Base-by-base conservation (phyloP, 306 rosid genomes). In the Gastrolobium villosum region DNA sequence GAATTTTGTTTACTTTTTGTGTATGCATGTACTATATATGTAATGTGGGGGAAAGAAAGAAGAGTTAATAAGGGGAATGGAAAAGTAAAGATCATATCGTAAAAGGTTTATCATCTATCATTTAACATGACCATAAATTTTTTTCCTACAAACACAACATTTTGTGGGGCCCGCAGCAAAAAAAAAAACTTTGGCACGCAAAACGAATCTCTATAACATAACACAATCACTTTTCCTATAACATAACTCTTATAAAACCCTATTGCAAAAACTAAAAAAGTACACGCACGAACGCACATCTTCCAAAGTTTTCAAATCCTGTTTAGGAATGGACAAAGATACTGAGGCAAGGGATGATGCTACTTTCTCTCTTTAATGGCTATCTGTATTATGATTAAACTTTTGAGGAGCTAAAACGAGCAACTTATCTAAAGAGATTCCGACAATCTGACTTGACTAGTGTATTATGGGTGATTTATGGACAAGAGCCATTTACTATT, bases 381-480 rank as follows among this genome's bases (percentile, higher is more conserved):
- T 56, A 65, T 66, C 53, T 57, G 34, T 75, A 35, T 74, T 65
- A 67, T 74, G 84, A 81, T 57, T 65, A 37, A 65, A 61, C 76
- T 74, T 66, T 81, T 67, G 65, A 56, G 84, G 79, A 49, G 11
- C 20, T 74, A 66, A 80, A 65, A 35, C 28, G 37, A 74, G 6
- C 84, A 73, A 67, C n/a, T 65, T 74, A 45, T 59, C 55, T 74
- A 68, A 60, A 75, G 32, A 61, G 77, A 70, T 82, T 65, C 78
- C 68, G 68, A 82, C 85, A 82, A 70, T 52, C 5, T 69, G 74
- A 82, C 73, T 82, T 82, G 73, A 82, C 69, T 76, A 11, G 20
- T 46, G 55, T 76, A 56, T 48, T 75, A 81, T 40, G 43, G 20
- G 61, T 39, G 67, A 81, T 81, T 76, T 82, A 49, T 68, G 85